These are phyloP conservation scores for Aspergillus sp. DNA, from an alignment of 2,329 filamentous ascomycete species.

Conservation along the genomic window DNA sequence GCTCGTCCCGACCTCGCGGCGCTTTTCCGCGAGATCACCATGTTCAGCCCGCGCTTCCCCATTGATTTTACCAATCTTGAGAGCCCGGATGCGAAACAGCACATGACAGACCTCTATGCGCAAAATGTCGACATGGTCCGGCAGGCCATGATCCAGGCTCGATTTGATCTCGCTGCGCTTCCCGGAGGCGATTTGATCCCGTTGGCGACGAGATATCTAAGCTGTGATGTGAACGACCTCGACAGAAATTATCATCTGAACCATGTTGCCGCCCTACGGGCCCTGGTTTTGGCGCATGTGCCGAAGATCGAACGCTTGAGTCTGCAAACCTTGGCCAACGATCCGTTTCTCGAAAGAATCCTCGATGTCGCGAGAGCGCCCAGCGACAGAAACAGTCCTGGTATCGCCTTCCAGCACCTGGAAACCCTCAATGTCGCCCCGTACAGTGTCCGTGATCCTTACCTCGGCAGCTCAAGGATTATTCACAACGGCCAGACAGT, in stretches of 20 bases:
- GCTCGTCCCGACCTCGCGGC: not conserved
- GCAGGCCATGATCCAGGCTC: not conserved
- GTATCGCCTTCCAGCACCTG: slow-evolving; percentile 1
- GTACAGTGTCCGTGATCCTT: not conserved
- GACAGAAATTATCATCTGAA: not conserved
- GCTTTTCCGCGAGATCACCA: not conserved
- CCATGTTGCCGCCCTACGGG: not conserved
- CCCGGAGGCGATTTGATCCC: not conserved
- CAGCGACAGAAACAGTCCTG: not conserved
- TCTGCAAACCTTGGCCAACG: not conserved
- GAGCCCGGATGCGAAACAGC: not conserved
- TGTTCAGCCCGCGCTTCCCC: not conserved
- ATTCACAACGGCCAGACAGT: not conserved
- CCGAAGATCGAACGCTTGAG: not conserved
- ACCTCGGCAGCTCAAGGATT: not conserved
- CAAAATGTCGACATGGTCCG: not conserved
- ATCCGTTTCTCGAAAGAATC: not conserved
- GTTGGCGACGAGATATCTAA: not conserved
- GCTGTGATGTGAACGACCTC: not conserved
- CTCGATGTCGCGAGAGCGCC: not conserved
- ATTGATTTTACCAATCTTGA: not conserved
- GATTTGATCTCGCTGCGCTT: not conserved
- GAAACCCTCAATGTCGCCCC: not conserved
- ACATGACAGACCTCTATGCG: not conserved
- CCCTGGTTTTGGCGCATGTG: not conserved